Evolutionary conservation across 2,329 filamentous ascomycete genomes (phyloP), one percentile per base, ranked within the genome.

Genomic region (Cytospora mali): DNA sequence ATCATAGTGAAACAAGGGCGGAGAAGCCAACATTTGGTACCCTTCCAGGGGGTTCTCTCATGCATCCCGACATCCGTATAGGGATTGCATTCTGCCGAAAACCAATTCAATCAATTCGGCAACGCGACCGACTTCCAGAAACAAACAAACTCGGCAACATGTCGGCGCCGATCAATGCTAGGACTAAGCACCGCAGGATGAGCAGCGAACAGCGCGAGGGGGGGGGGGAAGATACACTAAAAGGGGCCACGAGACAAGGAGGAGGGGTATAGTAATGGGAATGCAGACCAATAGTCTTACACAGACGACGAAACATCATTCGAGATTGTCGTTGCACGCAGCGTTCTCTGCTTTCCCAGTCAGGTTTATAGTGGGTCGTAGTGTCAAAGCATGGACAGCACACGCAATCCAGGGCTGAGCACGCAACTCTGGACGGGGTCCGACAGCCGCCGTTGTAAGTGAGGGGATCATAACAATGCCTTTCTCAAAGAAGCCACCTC

Each of bases 101-200:
- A 18, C n/a, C n/a, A n/a, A n/a, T n/a, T n/a, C n/a, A 6, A 35
- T 31, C 55, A 23, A 31, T 51, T 31, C 48, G 50, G 57, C 49
- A 53, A 59, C 39, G 57, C 52, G 57, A 59, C 57, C 57, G 57
- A 59, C 57, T 53, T 59, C 57, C 49, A 59, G 23, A 23, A 25
- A 52, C 42, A 48, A 18, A 14, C 49, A 31, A 33, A 11, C 35
- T 6, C 35, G 13, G 48, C 25, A 10, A 49, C n/a, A 31, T 16
- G 33, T 59, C 33, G 49, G 57, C 39, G 27, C 21, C 39, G 31
- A 14, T 23, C 1, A 3, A 18, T 42, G 23, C 42, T 21, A 28
- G 21, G 13, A n/a, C 21, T 25, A 11, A 5, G n/a, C 16, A 39
- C 28, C 21, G 21, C 50, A 48, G 28, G 46, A n/a, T 16, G 21